These are phyloP conservation scores for Vigna nakashimae DNA, from an alignment of 306 rosid species.

Conservation along the genomic window DNA sequence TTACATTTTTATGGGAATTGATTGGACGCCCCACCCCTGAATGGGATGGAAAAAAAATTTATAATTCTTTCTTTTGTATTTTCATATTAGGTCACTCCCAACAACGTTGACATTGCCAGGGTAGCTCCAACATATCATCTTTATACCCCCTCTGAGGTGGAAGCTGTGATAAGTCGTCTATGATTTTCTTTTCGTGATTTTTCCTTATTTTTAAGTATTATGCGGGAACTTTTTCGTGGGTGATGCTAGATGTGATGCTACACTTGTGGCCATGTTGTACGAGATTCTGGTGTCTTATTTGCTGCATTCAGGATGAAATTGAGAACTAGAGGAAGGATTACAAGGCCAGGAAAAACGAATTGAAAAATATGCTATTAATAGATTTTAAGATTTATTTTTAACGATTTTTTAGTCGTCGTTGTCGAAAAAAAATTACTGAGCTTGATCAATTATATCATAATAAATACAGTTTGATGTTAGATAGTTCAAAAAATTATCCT, in stretches of 20 bases:
- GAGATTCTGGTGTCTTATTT: conserved; percentile 34
- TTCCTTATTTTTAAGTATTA: not conserved
- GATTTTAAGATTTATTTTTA: not conserved
- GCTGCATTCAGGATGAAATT: conserved; percentile 43
- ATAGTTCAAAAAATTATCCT: too few relatives aligned
- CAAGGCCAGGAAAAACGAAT: not conserved
- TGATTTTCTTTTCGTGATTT: conserved; percentile 42
- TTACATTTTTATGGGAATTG: not conserved
- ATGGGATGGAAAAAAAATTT: not conserved
- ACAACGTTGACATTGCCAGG: conserved; percentile 94
- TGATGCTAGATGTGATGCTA: conserved; percentile 1
- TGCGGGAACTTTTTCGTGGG: conserved; percentile 6
- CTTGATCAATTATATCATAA: not conserved
- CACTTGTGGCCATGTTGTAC: conserved; percentile 15
- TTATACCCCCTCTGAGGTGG: conserved; percentile 89
- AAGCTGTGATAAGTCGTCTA: conserved; percentile 89
- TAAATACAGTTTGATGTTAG: not conserved
- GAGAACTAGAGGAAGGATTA: conserved; percentile 4
- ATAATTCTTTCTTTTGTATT: conserved; percentile 3
- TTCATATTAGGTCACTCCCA: conserved; percentile 81
- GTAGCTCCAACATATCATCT: conserved; percentile 88
- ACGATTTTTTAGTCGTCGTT: not conserved
- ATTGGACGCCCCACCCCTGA: not conserved
- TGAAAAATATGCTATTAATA: not conserved
- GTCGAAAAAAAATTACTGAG: not conserved